Conservation (phyloP, 208 protist genomes). For the Leishmania mexicana region DNA sequence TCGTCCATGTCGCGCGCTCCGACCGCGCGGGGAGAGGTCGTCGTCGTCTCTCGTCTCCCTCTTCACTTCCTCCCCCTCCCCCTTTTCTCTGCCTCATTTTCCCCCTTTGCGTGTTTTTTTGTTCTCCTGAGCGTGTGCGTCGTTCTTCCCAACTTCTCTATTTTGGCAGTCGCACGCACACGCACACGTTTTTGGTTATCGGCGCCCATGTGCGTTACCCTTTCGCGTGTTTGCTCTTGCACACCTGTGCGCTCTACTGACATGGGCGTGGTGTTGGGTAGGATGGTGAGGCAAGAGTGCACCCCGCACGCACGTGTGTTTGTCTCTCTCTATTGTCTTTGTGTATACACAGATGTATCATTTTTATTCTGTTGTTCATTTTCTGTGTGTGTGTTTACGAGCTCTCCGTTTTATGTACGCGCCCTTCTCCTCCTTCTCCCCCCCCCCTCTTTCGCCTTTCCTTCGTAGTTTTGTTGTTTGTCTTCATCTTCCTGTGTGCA, state of each 20-base stretch:
- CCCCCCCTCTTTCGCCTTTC: neutral
- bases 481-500: too few relatives aligned
- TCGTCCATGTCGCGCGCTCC: neutral
- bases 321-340: too few relatives aligned
- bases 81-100: neutral
- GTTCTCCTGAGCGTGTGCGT: neutral
- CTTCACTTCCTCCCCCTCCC: neutral
- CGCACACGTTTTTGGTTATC: neutral
- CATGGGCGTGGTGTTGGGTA: too few relatives aligned
- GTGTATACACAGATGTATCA: too few relatives aligned
- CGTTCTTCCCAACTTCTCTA: neutral
- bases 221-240: neutral
- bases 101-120: neutral
- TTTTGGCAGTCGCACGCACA: neutral
- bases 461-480: neutral
- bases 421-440: constrained; percentile 3
- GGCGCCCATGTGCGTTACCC: neutral
- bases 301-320: too few relatives aligned
- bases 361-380: neutral
- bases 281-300: too few relatives aligned
- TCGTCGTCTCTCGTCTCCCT: neutral
- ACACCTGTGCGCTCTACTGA: neutral
- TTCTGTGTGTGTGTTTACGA: constrained; percentile 5
- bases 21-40: neutral
- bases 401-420: neutral